Evolutionary conservation across 2,329 filamentous ascomycete species (phyloP).

Genomic region (Xylariales sp.): DNA sequence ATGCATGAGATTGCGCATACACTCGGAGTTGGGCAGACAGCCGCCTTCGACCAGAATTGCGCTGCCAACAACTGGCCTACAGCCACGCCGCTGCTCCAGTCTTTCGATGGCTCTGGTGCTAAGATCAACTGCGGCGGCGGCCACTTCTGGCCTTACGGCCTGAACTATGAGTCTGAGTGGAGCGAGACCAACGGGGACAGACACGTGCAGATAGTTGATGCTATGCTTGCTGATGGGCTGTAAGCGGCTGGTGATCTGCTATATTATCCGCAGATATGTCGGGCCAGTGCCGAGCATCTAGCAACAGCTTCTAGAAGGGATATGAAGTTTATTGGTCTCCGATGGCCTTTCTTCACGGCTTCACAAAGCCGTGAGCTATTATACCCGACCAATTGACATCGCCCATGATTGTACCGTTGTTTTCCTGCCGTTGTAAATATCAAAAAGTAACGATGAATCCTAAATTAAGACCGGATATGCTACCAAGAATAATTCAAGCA

Average conservation of each 20-base stretch:
- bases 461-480: no score
- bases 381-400: no score
- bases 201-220: slow-evolving; percentile 57
- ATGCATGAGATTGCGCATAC: slow-evolving; percentile 62
- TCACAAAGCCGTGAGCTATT: no score
- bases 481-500: no score
- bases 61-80: slow-evolving; percentile 56
- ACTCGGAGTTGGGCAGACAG: slow-evolving; percentile 59
- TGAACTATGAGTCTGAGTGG: slow-evolving; percentile 59
- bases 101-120: slow-evolving; percentile 54
- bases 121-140: slow-evolving; percentile 51
- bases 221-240: slow-evolving; percentile 59
- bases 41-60: slow-evolving; percentile 54
- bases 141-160: slow-evolving; percentile 56
- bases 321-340: no score
- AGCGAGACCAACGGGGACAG: slow-evolving; percentile 58
- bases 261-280: no score
- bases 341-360: no score
- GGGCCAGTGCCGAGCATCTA: no score
- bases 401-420: no score
- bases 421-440: no score
- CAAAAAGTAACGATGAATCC: no score
- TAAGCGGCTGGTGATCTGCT: slow-evolving; percentile 5
- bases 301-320: no score
- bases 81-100: slow-evolving; percentile 54